Conservation (phyloP, 2,329 filamentous ascomycete genomes). For the Allantophomopsis lycopodina region DNA sequence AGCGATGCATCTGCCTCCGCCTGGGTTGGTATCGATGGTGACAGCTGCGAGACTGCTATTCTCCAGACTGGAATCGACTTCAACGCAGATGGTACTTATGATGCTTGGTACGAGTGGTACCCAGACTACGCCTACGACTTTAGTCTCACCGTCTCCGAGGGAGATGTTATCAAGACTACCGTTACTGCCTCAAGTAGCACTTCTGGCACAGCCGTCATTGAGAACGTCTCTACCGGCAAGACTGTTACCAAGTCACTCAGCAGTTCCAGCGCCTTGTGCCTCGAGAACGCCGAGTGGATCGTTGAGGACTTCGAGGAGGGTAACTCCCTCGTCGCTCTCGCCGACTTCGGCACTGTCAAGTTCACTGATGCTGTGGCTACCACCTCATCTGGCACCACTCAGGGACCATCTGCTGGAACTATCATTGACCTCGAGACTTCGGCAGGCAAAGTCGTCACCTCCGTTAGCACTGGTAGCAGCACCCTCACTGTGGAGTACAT, state of each 20-base stretch:
- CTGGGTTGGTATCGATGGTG: conserved; percentile 49
- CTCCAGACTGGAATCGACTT: too few relatives aligned
- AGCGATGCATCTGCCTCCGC: conserved; percentile 22
- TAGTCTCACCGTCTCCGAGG: conserved; percentile 24
- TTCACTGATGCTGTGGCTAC: conserved; percentile 26
- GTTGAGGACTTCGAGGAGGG: conserved; percentile 31
- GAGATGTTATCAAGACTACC: conserved; percentile 26
- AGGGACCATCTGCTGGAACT: conserved; percentile 19
- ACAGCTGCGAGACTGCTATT: conserved; percentile 39
- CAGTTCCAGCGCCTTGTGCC: conserved; percentile 21
- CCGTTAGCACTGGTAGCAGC: too few relatives aligned
- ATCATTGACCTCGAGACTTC: conserved; percentile 23
- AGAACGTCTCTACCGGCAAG: conserved; percentile 29
- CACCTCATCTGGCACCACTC: conserved; percentile 10
- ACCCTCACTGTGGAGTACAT: too few relatives aligned
- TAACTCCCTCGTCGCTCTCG: conserved; percentile 25
- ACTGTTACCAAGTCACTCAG: conserved; percentile 25
- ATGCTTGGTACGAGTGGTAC: too few relatives aligned
- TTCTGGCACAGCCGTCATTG: conserved; percentile 26
- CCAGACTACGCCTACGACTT: conserved; percentile 25
- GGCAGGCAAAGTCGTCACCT: too few relatives aligned
- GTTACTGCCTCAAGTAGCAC: conserved; percentile 23
- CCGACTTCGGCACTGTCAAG: conserved; percentile 29
- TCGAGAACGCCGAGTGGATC: conserved; percentile 35
- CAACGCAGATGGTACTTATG: too few relatives aligned